Conservation (phyloP, 1,284 basidiomycete species). For the Uromyces viciae-fabae region DNA sequence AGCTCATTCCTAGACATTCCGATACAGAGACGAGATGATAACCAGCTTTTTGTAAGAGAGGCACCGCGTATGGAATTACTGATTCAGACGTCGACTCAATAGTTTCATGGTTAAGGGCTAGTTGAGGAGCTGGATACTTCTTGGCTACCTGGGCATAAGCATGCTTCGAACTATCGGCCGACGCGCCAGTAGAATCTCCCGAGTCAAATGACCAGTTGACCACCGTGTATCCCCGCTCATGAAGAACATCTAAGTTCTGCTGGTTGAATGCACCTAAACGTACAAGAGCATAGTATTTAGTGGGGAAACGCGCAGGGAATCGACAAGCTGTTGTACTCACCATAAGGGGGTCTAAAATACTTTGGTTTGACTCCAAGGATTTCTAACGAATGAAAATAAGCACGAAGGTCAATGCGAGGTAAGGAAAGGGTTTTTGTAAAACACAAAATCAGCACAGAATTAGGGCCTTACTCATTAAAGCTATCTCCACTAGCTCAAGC, state of each 20-base stretch:
- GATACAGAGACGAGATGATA: constrained; percentile 28
- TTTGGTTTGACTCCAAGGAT: constrained; percentile 40
- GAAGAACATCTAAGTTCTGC: constrained; percentile 23
- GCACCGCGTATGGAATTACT: constrained; percentile 28
- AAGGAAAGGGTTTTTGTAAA: neutral
- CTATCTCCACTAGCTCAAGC: constrained; percentile 32
- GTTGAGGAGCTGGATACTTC: constrained; percentile 12
- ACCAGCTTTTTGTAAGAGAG: constrained; percentile 22
- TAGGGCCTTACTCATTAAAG: constrained; percentile 15
- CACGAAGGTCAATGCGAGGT: too few relatives aligned
- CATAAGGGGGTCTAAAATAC: constrained; percentile 40
- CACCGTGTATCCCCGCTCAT: constrained; percentile 30
- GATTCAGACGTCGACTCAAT: neutral
- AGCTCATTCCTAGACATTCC: constrained; percentile 32
- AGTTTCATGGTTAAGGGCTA: constrained; percentile 39
- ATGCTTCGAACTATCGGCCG: neutral
- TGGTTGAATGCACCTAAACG: neutral
- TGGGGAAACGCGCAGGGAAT: neutral
- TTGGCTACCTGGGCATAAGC: constrained; percentile 8
- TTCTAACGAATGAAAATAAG: too few relatives aligned
- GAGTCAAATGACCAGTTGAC: constrained; percentile 38
- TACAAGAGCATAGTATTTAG: neutral
- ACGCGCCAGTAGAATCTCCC: constrained; percentile 19
- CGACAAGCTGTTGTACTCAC: neutral
- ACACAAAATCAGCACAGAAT: neutral